Conservation (phyloP, 768 basidiomycete genomes). For the Paxillus rubicundulus region DNA sequence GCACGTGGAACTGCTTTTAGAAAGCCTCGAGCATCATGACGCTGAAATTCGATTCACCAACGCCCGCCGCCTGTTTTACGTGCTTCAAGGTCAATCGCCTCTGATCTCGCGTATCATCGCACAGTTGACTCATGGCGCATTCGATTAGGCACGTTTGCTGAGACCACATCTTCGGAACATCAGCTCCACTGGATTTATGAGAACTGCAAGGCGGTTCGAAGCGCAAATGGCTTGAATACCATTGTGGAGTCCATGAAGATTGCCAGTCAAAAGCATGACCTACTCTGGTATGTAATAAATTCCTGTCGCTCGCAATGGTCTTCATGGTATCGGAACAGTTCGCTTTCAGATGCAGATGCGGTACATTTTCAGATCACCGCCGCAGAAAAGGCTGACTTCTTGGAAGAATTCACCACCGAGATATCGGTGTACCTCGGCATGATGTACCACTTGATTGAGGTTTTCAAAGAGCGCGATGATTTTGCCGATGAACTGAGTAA, state of each 20-base stretch:
- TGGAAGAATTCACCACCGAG: slow-evolving; percentile 91
- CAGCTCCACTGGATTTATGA: slow-evolving; percentile 96
- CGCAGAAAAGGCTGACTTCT: slow-evolving; percentile 70
- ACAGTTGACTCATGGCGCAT: slow-evolving; percentile 10
- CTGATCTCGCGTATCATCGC: background rate
- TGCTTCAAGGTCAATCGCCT: slow-evolving; percentile 73
- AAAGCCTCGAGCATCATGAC: slow-evolving; percentile 84
- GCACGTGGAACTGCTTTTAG: slow-evolving; percentile 77
- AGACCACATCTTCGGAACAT: slow-evolving; percentile 88
- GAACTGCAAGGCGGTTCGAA: slow-evolving; percentile 83
- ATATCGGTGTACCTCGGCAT: slow-evolving; percentile 92
- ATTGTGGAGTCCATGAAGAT: slow-evolving; percentile 90
- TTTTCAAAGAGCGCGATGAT: slow-evolving; percentile 89
- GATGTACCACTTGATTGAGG: slow-evolving; percentile 92
- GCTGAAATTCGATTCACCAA: slow-evolving; percentile 83
- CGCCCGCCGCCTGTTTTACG: slow-evolving; percentile 83
- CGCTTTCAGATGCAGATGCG: slow-evolving; percentile 72
- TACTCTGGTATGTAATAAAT: slow-evolving; percentile 56
- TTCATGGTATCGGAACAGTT: slow-evolving; percentile 41
- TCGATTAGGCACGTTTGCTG: slow-evolving; percentile 77
- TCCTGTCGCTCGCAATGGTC: background rate
- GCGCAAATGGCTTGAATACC: slow-evolving; percentile 76
- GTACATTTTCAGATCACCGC: slow-evolving; percentile 66
- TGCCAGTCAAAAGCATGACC: slow-evolving; percentile 82
- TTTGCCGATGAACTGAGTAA: slow-evolving; percentile 96